Evolutionary conservation across 2,329 filamentous ascomycete species (phyloP), one percentile per base, ranked within the genome.

Genomic region (Neonectria magnoliae): DNA sequence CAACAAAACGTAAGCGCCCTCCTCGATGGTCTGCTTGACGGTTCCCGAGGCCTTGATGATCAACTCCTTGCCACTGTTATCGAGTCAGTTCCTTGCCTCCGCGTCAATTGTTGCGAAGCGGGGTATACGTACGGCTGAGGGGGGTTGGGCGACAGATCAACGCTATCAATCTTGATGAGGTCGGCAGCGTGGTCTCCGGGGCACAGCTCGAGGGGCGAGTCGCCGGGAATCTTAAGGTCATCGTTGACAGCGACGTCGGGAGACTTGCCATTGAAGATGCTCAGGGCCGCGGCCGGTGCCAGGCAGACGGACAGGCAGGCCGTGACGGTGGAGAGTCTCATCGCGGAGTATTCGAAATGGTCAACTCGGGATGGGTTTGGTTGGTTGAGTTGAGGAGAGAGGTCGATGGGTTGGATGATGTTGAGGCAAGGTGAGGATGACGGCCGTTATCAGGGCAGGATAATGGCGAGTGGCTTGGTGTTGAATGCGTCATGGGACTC

Each of bases 161-260:
- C 93, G 51, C 87, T 87, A 68, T 94, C 84, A 74, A 99, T 94
- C 47, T 83, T 81, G 71, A 98, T 83, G 62, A 94, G 86, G 78
- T 98, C 89, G 56, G 88, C 79, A 53, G 81, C 80, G 62, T 93
- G 92, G 67, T 92, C 86, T 63, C 83, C 81, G 70, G 79, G 74
- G 78, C 96, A 99, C 81, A 92, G 93, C 76, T 89, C 83, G 64
- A 99, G 85, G 31, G 96, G 95, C 76, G 95, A 97, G 55, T 95
- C 84, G 78, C 96, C 94, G 1, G 93, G 90, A 16, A 98, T 91
- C 69, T 90, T 86, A 78, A 87, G 83, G 50, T 87, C 81, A 27
- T 83, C 82, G 62, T 83, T 82, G 75, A 77, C 79, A 68, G 81
- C 84, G 64, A 80, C 77, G 68, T 76, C 77, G 62, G 71, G 72